A percentile compares a stretch with the other conserved stretches of the same genome.
These are phyloP conservation scores for Alternaria triticina DNA, from an alignment of 2,329 filamentous ascomycete genomes.

Conservation along the genomic window DNA sequence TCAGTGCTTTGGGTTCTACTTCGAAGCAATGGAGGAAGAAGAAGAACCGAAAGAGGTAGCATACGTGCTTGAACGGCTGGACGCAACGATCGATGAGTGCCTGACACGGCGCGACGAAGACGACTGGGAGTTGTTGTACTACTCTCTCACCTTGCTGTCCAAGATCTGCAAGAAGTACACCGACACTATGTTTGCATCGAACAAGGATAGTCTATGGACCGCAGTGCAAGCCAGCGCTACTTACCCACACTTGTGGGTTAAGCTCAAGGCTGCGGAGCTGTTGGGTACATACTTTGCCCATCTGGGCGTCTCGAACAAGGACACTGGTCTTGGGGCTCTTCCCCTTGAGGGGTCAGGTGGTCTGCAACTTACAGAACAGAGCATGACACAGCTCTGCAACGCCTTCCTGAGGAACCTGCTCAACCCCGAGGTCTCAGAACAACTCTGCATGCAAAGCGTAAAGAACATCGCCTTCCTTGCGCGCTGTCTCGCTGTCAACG, in stretches of 20 bases:
- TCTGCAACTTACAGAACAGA: conserved; percentile 68
- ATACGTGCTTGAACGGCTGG: conserved; percentile 60
- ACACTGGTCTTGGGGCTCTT: conserved; percentile 59
- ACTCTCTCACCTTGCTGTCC: conserved; percentile 71
- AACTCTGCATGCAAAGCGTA: conserved; percentile 77
- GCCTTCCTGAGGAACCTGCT: conserved; percentile 66
- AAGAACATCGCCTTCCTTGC: conserved; percentile 86
- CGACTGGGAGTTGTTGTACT: conserved; percentile 77
- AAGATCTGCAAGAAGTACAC: conserved; percentile 73
- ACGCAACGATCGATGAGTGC: conserved; percentile 60
- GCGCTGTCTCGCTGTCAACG: conserved; percentile 66
- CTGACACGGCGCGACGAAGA: conserved; percentile 58
- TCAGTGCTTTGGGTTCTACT: conserved; percentile 82
- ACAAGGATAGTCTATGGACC: conserved; percentile 72
- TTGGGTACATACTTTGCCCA: conserved; percentile 80
- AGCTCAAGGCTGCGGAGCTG: conserved; percentile 76
- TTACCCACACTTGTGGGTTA: conserved; percentile 75
- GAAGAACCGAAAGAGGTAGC: conserved; percentile 70
- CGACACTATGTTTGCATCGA: conserved; percentile 65
- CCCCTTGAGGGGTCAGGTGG: conserved; percentile 74
- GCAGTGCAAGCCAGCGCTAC: conserved; percentile 72
- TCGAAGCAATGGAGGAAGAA: conserved; percentile 64
- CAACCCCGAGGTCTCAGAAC: conserved; percentile 69
- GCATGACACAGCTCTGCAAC: conserved; percentile 66
- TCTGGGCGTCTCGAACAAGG: conserved; percentile 70